phyloP scores from a whole-genome alignment of 2,329 filamentous ascomycete species.

The Aspergillus pseudonomiae region DNA sequence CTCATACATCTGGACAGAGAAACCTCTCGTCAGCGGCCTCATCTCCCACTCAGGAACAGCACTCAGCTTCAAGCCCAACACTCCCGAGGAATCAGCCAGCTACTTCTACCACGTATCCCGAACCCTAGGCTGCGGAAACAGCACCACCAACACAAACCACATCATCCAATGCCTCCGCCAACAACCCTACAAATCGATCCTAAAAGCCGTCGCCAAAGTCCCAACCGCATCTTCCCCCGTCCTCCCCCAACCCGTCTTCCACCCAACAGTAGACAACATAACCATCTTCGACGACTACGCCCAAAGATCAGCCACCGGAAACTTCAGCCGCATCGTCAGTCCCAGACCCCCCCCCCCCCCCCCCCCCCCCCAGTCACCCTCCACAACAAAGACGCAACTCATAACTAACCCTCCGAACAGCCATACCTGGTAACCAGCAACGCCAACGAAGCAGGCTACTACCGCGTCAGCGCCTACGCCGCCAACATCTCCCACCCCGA shows the following conservation, averaged over 20 bases:
- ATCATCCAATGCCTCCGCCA: slow-evolving; percentile 44
- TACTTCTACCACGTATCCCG: slow-evolving; percentile 50
- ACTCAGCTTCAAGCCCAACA: slow-evolving; percentile 50
- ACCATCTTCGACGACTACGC: slow-evolving; percentile 49
- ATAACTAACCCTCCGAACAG: not conserved
- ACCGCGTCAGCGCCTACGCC: slow-evolving; percentile 48
- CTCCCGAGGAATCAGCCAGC: slow-evolving; percentile 33
- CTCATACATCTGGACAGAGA: slow-evolving; percentile 34
- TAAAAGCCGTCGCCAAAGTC: slow-evolving; percentile 42
- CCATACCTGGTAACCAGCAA: slow-evolving; percentile 51
- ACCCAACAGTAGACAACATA: slow-evolving; percentile 46
- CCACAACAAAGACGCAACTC: no score
- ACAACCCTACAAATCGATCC: slow-evolving; percentile 40
- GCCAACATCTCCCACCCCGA: slow-evolving; percentile 44
- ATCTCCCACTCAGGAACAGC: slow-evolving; percentile 44
- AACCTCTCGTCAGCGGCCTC: slow-evolving; percentile 42
- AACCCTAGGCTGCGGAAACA: slow-evolving; percentile 42
- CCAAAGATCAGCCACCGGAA: slow-evolving; percentile 34
- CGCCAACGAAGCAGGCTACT: slow-evolving; percentile 53
- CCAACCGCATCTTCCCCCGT: slow-evolving; percentile 34
- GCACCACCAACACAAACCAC: slow-evolving; percentile 26
- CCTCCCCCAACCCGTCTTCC: slow-evolving; percentile 39
- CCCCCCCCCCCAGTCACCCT: no score
- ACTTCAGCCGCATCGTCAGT: slow-evolving; percentile 33
- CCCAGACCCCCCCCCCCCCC: no score